Evolutionary conservation across 78 protist species (phyloP), one percentile per base, ranked within the genome.

Genomic region (Goniomonas avonlea): DNA sequence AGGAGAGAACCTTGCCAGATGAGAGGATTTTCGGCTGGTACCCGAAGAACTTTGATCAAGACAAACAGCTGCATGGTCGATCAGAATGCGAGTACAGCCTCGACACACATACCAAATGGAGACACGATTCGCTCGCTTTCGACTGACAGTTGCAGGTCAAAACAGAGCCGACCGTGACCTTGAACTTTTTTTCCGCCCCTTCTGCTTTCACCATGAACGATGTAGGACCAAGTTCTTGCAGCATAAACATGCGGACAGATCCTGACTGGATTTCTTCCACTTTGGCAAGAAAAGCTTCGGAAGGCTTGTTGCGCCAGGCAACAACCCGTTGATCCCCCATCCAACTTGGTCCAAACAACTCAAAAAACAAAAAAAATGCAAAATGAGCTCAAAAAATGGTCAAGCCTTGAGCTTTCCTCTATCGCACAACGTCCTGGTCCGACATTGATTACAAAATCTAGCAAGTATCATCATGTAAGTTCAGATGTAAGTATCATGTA

Each of bases 211-310:
- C n/a, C 47, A 61, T 35, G 43, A 61, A 61, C 13, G 70, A 7
- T 25, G 70, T 61, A 8, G 70, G 70, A 8, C 70, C 70, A 35
- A 13, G 18, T 35, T 61, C 70, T 21, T 61, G 70, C 23, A 61
- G 47, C 43, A 61, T 8, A 61, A 35, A 61, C 70, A 61, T 61
- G 23, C 70, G 38, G 38, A 35, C 35, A 2, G 47, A 35, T n/a
- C n/a, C n/a, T n/a, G n/a, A n/a, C 9, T 7, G 43, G 29, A 32
- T 20, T 7, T 15, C 70, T 11, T 31, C 70, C 1, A 61, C 43
- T 35, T 21, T 13, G 29, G 11, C 47, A 38, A 37, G 34, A 27
- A 31, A 61, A 7, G 29, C 70, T 25, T 61, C 70, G 1, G 70
- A 43, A 1, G 70, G 43, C 70, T 61, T 61, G 15, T 38, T 15